Base-by-base conservation (phyloP, 768 basidiomycete genomes). In the Psilocybe subaeruginosa region DNA sequence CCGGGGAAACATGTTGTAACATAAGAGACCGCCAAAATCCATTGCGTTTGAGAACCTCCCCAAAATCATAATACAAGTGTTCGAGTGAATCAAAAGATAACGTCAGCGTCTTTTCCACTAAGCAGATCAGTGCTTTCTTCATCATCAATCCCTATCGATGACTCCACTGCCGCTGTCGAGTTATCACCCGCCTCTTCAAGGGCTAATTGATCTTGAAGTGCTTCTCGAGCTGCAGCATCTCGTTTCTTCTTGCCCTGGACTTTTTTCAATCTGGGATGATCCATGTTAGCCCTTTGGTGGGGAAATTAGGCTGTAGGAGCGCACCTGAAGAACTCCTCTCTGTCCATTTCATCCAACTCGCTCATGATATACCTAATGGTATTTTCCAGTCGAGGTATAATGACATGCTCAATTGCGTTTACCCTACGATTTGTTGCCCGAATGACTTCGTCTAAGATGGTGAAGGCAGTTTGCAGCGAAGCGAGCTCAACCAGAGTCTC, bases 381-480 rank as follows among this genome's bases (percentile, higher is more conserved):
- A 75, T 98, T 98, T 49, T 99, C 97, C 53, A 99, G 78, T 47
- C 91, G 85, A 16, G 97, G 97, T 60, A 99, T 98, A 68, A 99
- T 82, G 65, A 99, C 89, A 72, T 99, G 95, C 69, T 99, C 97
- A 65, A 99, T 97, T 2, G 97, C 97, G 70, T 99, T 99, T 43
- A 99, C 97, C 64, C 97, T 89, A 54, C 97, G 92, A 75, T 99
- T 99, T 39, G 97, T 99, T n/a, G 96, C 95, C 50, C 94, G 92
- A 70, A 99, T 99, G 62, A 99, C 97, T 77, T 99, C 97, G 76
- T 99, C 97, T 39, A 99, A 86, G 66, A 99, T 98, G 59, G 90
- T 97, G 79, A 99, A 99, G 4, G 97, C 97, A 0, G 97, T 99
- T 78, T 99, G 92, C 45, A 99, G 80, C 11, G 95, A 97, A 1